These are phyloP conservation scores for Neopestalotiopsis rosae DNA, from an alignment of 2,329 filamentous ascomycete species.

Conservation along the genomic window DNA sequence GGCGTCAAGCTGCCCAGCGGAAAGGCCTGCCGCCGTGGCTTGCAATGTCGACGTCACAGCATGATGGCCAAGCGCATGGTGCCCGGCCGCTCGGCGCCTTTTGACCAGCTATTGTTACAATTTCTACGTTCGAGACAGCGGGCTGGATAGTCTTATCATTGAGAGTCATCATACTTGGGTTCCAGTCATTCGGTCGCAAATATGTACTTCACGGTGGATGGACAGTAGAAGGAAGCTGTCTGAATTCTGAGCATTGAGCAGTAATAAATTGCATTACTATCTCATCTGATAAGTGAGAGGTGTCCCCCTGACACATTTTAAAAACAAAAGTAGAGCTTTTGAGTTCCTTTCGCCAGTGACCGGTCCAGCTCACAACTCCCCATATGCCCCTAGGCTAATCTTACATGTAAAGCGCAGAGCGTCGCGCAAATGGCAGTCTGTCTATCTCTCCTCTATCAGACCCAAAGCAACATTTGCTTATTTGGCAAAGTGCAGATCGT, in stretches of 20 bases:
- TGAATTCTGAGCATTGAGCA: background rate
- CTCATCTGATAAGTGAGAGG: background rate
- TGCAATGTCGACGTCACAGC: background rate
- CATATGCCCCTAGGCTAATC: constrained; percentile 6
- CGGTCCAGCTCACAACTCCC: constrained; percentile 6
- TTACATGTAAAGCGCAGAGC: background rate
- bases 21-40: background rate
- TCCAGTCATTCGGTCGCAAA: no score
- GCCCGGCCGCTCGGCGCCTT: background rate
- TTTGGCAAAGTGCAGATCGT: constrained; percentile 98
- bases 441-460: background rate
- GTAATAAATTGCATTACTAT: constrained; percentile 8
- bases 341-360: constrained; percentile 1
- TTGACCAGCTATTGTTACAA: background rate
- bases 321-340: constrained; percentile 11
- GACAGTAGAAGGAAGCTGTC: background rate
- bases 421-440: background rate
- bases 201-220: background rate
- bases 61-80: background rate
- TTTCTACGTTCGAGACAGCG: background rate
- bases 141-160: no score
- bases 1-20: no score
- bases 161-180: no score
- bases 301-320: background rate
- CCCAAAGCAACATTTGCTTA: constrained; percentile 47